A percentile compares a stretch with the other conserved stretches of the same genome.
Evolutionary conservation across 2,329 filamentous ascomycete genomes (phyloP).

Genomic region (Coleophoma crateriformis): DNA sequence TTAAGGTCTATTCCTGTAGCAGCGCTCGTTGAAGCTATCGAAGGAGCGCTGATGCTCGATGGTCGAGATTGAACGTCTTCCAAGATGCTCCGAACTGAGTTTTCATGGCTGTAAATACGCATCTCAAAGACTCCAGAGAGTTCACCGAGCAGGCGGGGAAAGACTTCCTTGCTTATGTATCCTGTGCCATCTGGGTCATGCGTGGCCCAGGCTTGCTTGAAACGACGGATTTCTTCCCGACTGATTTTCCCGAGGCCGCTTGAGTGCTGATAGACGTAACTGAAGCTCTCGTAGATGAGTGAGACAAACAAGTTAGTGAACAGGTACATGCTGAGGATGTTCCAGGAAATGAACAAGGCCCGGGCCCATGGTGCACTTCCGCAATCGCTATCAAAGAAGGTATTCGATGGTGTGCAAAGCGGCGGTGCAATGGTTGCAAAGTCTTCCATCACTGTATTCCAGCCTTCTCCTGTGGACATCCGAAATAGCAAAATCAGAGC

Average conservation of each 20-base stretch:
- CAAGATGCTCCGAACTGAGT: slow-evolving; percentile 81
- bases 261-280: slow-evolving; percentile 95
- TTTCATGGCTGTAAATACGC: slow-evolving; percentile 89
- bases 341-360: slow-evolving; percentile 90
- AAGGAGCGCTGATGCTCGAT: slow-evolving; percentile 37
- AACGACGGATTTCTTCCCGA: slow-evolving; percentile 88
- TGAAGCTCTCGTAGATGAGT: slow-evolving; percentile 98
- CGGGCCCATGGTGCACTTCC: slow-evolving; percentile 87
- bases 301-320: slow-evolving; percentile 98
- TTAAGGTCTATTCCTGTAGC: slow-evolving; percentile 62
- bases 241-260: slow-evolving; percentile 88
- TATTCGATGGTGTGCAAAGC: slow-evolving; percentile 65
- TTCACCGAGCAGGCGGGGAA: slow-evolving; percentile 83
- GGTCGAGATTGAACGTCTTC: slow-evolving; percentile 61
- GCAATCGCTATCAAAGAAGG: slow-evolving; percentile 86
- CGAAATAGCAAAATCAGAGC: slow-evolving; percentile 89
- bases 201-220: slow-evolving; percentile 97
- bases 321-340: slow-evolving; percentile 99
- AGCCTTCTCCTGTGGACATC: slow-evolving; percentile 90
- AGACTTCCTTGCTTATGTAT: slow-evolving; percentile 83
- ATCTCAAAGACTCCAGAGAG: slow-evolving; percentile 95
- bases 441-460: slow-evolving; percentile 97
- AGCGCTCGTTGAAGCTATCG: slow-evolving; percentile 45
- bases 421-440: slow-evolving; percentile 76
- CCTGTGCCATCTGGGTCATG: slow-evolving; percentile 89